phyloP scores from a whole-genome alignment of 164 flowering plant species.

The Piper longum region DNA sequence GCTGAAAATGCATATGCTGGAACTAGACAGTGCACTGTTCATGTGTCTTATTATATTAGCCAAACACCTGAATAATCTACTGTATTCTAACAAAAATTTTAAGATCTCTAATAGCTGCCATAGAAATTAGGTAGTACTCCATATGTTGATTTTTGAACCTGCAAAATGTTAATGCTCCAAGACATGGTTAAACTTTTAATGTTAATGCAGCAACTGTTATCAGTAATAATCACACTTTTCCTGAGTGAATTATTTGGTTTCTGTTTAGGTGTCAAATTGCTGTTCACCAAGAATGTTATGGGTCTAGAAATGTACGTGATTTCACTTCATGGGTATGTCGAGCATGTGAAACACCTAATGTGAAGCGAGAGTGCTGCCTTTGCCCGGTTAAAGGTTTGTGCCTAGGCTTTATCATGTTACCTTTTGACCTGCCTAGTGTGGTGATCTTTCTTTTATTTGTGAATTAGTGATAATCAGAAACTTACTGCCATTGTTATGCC shows the following conservation, averaged over 20 bases:
- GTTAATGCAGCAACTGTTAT: background rate
- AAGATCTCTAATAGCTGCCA: too few species aligned
- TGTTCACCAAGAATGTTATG: slow-evolving; percentile 99
- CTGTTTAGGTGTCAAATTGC: slow-evolving; percentile 87
- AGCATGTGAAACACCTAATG: slow-evolving; percentile 84
- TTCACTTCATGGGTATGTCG: slow-evolving; percentile 98
- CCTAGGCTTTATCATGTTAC: background rate
- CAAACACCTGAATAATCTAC: too few species aligned
- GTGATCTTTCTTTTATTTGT: too few species aligned
- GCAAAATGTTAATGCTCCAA: too few species aligned
- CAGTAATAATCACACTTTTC: background rate
- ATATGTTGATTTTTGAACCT: too few species aligned
- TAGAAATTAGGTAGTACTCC: too few species aligned
- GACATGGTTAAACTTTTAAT: background rate
- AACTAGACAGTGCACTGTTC: background rate
- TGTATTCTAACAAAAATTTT: too few species aligned
- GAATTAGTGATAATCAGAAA: background rate
- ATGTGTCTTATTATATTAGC: too few species aligned
- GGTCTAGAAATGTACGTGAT: slow-evolving; percentile 61
- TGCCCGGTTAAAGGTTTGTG: slow-evolving; percentile 88
- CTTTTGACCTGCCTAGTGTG: background rate
- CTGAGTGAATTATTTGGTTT: background rate
- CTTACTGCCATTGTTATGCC: background rate
- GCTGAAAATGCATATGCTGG: background rate
- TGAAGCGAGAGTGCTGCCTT: slow-evolving; percentile 83